Base-by-base conservation (phyloP, 371 early-diverging fungal species). In the Mortierella sp. region DNA sequence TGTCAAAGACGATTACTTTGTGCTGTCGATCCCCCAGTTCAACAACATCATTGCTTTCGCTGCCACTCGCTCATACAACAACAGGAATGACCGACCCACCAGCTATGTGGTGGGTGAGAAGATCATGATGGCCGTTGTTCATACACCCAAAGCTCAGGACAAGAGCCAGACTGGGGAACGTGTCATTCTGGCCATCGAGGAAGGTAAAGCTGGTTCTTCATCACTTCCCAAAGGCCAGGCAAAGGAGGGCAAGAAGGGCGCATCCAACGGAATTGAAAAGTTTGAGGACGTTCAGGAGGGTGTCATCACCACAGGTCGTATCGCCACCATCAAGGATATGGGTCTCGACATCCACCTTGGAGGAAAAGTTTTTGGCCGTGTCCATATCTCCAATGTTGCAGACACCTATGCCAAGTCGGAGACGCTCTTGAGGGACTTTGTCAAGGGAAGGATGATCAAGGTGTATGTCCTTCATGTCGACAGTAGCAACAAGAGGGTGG, bases 1-100 rank as follows among this genome's bases (percentile, higher is more conserved):
- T 14, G 84, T 92, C 62, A 93, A 93, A 80, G 85, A 89, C 34
- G 86, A 89, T 67, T 92, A 91, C 62, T 56, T 88, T n/a, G 85
- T 94, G n/a, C 60, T 91, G 5, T 82, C 87, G 3, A 48, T 92
- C 58, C 91, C 93, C 1, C 60, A 76, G 30, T 60, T 83, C 46
- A 78, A 78, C 60, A 71, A 89, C 61, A 57, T 64, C 34, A 73
- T 93, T 54, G 87, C 83, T 0, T 92, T 84, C 76, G 86, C 85
- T 7, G 64, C 80, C 54, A 72, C 86, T 27, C 83, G 86, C 50
- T 60, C 80, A 18, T 80, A 81, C 78, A 91, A 91, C 79, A 68
- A 86, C 61, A 66, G 85, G 30, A 72, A 80, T 48, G 80, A 79
- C 38, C 84, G 86, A 9, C 88, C 86, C 60, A 82, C 81, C 46